Evolutionary conservation across 2,329 filamentous ascomycete species (phyloP), one percentile per base, ranked within the genome.

Genomic region (Elsinoe australis): DNA sequence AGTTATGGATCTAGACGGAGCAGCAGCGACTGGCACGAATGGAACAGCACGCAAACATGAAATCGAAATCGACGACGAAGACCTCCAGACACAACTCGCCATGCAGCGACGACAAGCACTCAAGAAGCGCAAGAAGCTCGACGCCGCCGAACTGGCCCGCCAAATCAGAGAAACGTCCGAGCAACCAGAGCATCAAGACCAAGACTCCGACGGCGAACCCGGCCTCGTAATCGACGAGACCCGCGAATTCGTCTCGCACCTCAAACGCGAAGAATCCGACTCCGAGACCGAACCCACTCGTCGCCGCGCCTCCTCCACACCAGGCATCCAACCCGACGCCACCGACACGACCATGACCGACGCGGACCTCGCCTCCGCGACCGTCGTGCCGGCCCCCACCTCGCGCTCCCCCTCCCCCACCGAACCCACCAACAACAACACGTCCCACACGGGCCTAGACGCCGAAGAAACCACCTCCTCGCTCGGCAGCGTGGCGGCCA

Each of bases 141-240:
- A 85, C 28, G 88, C 89, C 0, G 87, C 92, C 61, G 92, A 96
- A 55, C 74, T 98, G 52, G 89, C 86, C 14, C 80, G 82, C 54
- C 85, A 92, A 59, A 70, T 98, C 31, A 71, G 74, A 51, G 79
- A 85, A 61, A 81, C 85, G 56, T 66, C 61, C 19, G 65, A 76
- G 59, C 82, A 80, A 15, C 76, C 81, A 22, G 79, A 82, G 42
- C 75, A 75, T 18, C 69, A 75, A 2, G 70, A 66, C 12, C 70
- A 73, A 0, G 71, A 78, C 3, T 71, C 73, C 0, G 71, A 78
- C 2, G 70, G 70, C 15, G 72, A 76, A 44, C 71, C 71, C 2
- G 90, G 88, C 1, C 71, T 98, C 1, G 78, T 95, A n/a, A 89
- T 98, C 50, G 90, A 95, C 52, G 92, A 95, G 61, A 95, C 90